Percentiles rank a stretch among this genome's conserved stretches.
Evolutionary conservation across 192 early-diverging fungal genomes (phyloP).

Genomic region (Piromyces sp.): DNA sequence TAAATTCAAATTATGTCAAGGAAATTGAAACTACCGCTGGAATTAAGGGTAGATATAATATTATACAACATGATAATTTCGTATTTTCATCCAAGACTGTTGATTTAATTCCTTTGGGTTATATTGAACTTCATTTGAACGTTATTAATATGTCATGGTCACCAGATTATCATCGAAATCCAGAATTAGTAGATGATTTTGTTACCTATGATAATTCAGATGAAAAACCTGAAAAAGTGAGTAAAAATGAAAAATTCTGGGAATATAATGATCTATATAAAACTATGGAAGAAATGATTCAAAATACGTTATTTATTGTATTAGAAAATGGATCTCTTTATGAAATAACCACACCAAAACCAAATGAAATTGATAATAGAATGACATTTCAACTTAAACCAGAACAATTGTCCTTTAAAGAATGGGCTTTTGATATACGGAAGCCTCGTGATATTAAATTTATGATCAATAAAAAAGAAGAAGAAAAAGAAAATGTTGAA

Average conservation of each 20-base stretch:
- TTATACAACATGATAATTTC: background rate
- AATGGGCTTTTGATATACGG: background rate
- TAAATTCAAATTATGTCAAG: background rate
- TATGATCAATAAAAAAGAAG: conserved; percentile 5
- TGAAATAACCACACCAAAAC: background rate
- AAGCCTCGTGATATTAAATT: conserved; percentile 1
- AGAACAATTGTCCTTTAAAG: background rate
- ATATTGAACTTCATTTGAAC: conserved; percentile 15
- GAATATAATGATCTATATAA: background rate
- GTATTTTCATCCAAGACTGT: conserved; percentile 6
- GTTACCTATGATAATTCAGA: background rate
- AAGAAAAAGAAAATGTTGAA: conserved; percentile 8
- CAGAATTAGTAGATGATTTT: background rate
- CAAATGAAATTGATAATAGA: background rate
- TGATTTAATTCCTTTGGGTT: conserved; percentile 27
- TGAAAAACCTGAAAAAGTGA: background rate
- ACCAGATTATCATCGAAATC: conserved; percentile 21
- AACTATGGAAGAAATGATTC: background rate
- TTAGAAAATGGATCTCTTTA: background rate
- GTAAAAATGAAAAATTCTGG: background rate
- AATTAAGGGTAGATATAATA: background rate
- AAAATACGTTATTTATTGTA: background rate
- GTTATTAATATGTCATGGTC: conserved; percentile 20
- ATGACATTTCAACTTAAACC: background rate
- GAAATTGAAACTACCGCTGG: conserved; percentile 6